Percentiles rank a stretch among this genome's conserved stretches.
phyloP scores from a whole-genome alignment of 1,284 basidiomycete species.

The Takashimella koratensis region DNA sequence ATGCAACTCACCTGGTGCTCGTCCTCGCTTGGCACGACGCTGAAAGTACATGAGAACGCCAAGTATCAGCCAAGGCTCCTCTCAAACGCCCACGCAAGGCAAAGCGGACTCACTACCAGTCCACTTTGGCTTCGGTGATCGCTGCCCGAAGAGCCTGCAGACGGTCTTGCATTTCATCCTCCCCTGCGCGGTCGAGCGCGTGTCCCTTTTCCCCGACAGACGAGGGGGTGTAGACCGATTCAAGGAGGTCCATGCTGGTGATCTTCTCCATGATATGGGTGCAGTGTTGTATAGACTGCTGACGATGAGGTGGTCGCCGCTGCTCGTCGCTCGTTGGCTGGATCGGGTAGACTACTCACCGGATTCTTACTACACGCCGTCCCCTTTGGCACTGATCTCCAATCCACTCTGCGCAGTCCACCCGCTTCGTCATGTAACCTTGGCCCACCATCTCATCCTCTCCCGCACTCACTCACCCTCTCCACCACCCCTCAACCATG shows the following conservation, averaged over 20 bases:
- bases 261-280: no score
- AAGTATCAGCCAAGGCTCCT: constrained; percentile 1
- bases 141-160: constrained; percentile 64
- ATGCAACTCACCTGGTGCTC: constrained; percentile 59
- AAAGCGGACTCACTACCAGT: constrained; percentile 70
- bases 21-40: constrained; percentile 76
- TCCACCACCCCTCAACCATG: constrained; percentile 23
- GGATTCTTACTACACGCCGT: no score
- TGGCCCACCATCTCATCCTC: no score
- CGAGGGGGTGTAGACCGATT: constrained; percentile 6
- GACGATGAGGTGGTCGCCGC: no score
- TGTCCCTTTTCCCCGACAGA: constrained; percentile 10
- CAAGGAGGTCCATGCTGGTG: constrained; percentile 12
- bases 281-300: no score
- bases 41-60: constrained; percentile 30
- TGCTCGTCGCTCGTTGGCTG: no score
- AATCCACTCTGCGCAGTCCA: no score
- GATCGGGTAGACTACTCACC: no score
- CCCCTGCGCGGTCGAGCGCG: constrained; percentile 1
- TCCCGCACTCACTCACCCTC: no score
- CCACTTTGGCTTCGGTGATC: constrained; percentile 69
- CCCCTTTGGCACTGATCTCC: no score
- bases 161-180: constrained; percentile 49
- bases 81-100: not conserved
- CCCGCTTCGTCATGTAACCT: no score